A percentile compares a stretch with the other conserved stretches of the same genome.
Evolutionary conservation across 495 filamentous ascomycete genomes (phyloP).

Genomic region (Tuber brumale): DNA sequence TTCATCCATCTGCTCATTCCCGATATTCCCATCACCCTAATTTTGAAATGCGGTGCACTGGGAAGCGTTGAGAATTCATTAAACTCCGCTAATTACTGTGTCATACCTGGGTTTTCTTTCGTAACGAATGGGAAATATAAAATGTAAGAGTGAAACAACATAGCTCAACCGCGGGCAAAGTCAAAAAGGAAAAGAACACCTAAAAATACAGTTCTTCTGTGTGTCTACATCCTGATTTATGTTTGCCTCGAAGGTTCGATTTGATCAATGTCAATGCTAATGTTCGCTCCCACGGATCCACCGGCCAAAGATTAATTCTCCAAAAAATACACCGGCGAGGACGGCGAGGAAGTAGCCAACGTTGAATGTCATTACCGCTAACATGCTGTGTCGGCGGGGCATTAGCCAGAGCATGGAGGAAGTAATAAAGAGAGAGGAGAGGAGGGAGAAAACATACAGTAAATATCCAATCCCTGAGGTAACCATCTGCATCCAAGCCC

Average conservation of each 20-base stretch:
- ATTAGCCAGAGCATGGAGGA: neutral
- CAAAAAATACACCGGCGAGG: conserved; percentile 73
- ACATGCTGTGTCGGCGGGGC: conserved; percentile 58
- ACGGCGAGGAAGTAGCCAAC: conserved; percentile 91
- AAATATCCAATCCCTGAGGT: conserved; percentile 76
- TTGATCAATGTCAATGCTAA: conserved; percentile 26
- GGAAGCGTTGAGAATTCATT: neutral
- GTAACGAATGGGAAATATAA: neutral
- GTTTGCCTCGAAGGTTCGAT: neutral
- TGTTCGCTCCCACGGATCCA: conserved; percentile 47
- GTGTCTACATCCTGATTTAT: neutral
- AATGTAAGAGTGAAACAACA: neutral
- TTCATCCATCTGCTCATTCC: neutral
- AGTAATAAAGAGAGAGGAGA: no score
- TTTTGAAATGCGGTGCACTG: neutral
- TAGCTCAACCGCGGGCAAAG: no score
- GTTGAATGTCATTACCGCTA: conserved; percentile 97
- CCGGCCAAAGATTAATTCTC: conserved; percentile 72
- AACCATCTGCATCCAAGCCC: conserved; percentile 61
- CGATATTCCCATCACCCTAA: neutral
- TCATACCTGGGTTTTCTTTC: neutral
- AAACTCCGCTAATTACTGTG: neutral
- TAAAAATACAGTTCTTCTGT: neutral
- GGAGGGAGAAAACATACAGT: conserved; percentile 59
- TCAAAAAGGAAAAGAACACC: neutral